Base-by-base conservation (phyloP, 2,329 filamentous ascomycete genomes). In the Stylonectria norvegica region DNA sequence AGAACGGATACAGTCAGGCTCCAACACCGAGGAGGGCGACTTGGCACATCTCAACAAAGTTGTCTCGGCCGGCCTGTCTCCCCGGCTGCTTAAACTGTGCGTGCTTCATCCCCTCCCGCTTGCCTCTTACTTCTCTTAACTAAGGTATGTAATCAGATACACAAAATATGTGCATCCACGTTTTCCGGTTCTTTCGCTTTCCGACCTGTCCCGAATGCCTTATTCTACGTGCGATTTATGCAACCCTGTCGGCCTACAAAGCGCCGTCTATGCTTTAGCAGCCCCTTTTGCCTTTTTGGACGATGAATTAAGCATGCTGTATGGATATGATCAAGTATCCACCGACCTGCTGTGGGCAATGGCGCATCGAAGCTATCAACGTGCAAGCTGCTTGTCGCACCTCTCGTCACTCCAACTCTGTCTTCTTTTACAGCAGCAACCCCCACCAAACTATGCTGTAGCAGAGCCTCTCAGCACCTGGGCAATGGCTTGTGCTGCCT, bases 321-420 rank as follows among this genome's bases (percentile, higher is more conserved):
- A 53, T 17, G 55, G 52, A 19, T 58, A 58, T 32, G 35, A 38
- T 5, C 36, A 47, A 19, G 53, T 55, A 8, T 43, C 53, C 4
- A 49, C 52, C 2, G 52, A 53, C n/a, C 49, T 52, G n/a, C 47
- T 58, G 3, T 57, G 55, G 55, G 53, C 49, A 10, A 45, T 56
- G 4, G 46, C 51, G 1, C 39, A 52, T 12, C 49, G 53, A 5
- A 55, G 53, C 37, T 55, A 43, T 20, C 40, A 45, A 7, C 53
- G 55, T 1, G 46, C 49, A 7, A 46, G 32, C 32, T 40, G 43
- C 12, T 36, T 52, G 2, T 51, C 49, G 1, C 54, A 55, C 19
- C 34, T 57, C 4, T 48, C 52, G 0, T 37, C 44, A 8, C 40
- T 57, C 5, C 52, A 57, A 25, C 48, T 57, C 1, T 52, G 49